Evolutionary conservation across 129 eudicot genomes (phyloP), one percentile per base, ranked within the genome.

Genomic region (Lonicera japonica): DNA sequence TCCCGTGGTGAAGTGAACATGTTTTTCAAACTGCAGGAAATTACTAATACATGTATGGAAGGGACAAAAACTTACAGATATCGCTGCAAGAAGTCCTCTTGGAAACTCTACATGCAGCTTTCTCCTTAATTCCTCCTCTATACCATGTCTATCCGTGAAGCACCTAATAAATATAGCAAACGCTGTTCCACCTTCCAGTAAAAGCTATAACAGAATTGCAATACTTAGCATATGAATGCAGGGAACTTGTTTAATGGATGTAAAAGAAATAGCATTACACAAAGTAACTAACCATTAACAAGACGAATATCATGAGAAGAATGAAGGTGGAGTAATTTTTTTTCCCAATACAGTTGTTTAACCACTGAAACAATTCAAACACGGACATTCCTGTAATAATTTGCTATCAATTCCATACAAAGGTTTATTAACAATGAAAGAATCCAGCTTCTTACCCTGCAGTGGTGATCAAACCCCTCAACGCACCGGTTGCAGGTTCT

Each of bases 381-480:
- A 67, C 45, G 39, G 54, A 21, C 8, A 16, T 24, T 38, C 23
- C 13, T 21, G 72, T 60, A 50, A 16, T 73, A 14, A 18, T 11
- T 22, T 40, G 54, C 50, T 43, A 18, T 8, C 4, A 58, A 21
- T 39, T 20, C 22, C 12, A 14, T n/a, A n/a, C 13, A 13, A 2
- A 19, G 18, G 1, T 50, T 7, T 14, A 43, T 17, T 2, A 55
- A 14, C 22, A 56, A 54, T 3, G 54, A 55, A 50, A 36, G 19
- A 4, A 47, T 2, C 38, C 14, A 18, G 34, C 18, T 20, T 60
- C 54, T 75, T 84, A 79, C 98, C 83, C 95, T 78, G 84, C 98
- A 91, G 76, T 91, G 98, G 75, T 91, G 98, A 80, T 91, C 98
- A 72, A 91, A 91, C 50, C 96, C 98, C 69, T 91, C 96, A 56